Evolutionary conservation across 78 protist species (phyloP).

Genomic region (Dictyostelium brefeldianum): DNA sequence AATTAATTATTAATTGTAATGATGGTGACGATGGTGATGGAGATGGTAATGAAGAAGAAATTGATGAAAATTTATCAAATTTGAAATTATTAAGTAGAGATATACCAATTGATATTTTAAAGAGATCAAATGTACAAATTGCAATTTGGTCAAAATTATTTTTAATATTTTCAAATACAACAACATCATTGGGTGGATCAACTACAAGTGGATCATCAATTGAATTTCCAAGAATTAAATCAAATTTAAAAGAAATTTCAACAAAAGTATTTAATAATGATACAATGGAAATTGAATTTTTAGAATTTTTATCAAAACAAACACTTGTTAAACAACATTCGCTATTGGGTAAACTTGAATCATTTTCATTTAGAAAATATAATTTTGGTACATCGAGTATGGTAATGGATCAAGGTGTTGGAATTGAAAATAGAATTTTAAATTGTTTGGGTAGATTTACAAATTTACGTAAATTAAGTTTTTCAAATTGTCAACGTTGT

Average conservation of each 20-base stretch:
- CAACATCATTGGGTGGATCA: not conserved
- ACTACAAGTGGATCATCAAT: not conserved
- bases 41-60: not conserved
- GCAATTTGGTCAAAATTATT: constrained; percentile 37
- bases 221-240: constrained; percentile 7
- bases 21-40: not conserved
- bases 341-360: too few species aligned
- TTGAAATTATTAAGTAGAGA: not conserved
- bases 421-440: not conserved
- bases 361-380: not conserved
- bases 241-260: not conserved
- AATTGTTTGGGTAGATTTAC: not conserved
- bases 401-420: too few species aligned
- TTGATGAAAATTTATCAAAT: not conserved
- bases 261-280: not conserved
- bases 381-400: too few species aligned
- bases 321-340: too few species aligned
- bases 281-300: constrained; percentile 3
- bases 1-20: constrained; percentile 6
- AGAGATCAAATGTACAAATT: constrained; percentile 10
- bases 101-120: constrained; percentile 16
- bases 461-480: not conserved
- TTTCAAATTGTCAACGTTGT: not conserved
- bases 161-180: not conserved
- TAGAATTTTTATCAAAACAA: constrained; percentile 5